These are phyloP conservation scores for Erysimum pusillum DNA, from an alignment of 441 rosid species.

Conservation along the genomic window DNA sequence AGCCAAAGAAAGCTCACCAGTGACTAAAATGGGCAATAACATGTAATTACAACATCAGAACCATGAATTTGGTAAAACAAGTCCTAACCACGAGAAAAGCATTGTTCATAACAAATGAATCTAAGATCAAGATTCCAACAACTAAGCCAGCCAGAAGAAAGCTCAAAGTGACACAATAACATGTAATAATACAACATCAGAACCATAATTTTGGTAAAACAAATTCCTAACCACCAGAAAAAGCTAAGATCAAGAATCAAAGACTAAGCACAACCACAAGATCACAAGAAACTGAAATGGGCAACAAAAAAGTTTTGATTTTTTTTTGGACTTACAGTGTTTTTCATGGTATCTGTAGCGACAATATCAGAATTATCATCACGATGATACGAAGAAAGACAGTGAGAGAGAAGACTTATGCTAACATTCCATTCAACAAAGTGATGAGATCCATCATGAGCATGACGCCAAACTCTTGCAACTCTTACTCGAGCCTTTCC, in stretches of 20 bases:
- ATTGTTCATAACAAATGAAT: neutral
- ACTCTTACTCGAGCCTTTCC: conserved; percentile 86
- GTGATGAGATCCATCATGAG: conserved; percentile 57
- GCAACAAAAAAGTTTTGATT: neutral
- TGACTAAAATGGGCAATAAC: no score
- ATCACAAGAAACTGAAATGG: neutral
- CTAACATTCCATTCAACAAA: conserved; percentile 86
- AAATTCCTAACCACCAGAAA: no score
- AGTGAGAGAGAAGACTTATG: conserved; percentile 79
- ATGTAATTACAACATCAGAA: no score
- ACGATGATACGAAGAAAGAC: conserved; percentile 64
- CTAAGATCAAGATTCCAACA: neutral
- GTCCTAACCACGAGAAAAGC: no score
- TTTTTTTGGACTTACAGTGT: conserved; percentile 57
- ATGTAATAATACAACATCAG: no score
- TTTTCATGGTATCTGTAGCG: conserved; percentile 95
- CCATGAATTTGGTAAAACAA: no score
- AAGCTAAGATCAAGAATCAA: neutral
- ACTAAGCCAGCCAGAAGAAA: neutral
- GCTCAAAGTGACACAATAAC: no score
- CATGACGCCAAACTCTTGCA: conserved; percentile 78
- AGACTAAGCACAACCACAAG: neutral
- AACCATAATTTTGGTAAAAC: no score
- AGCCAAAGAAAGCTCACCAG: no score
- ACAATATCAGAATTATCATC: conserved; percentile 87